Evolutionary conservation across 371 early-diverging fungal genomes (phyloP).

Genomic region (Mucor mucedo): DNA sequence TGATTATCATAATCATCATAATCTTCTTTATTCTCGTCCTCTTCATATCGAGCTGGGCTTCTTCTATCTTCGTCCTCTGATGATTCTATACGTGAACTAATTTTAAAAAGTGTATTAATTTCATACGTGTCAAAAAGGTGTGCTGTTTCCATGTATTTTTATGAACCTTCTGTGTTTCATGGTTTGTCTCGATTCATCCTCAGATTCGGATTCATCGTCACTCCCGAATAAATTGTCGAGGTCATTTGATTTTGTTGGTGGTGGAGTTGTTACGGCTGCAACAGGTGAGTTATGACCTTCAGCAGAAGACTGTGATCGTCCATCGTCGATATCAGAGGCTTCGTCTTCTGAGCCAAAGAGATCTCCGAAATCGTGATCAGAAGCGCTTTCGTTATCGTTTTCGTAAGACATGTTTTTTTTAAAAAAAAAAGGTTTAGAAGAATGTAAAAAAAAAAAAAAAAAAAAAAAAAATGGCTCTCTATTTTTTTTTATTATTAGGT

Average conservation of each 20-base stretch:
- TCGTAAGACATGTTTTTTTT: conserved; percentile 22
- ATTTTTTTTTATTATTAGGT: too few relatives aligned
- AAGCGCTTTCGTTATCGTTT: conserved; percentile 15
- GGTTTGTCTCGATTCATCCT: conserved; percentile 54
- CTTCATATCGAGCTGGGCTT: conserved; percentile 8
- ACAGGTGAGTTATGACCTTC: conserved; percentile 19
- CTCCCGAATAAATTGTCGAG: conserved; percentile 42
- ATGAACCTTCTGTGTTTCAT: conserved; percentile 63
- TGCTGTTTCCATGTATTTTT: background rate
- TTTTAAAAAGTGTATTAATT: background rate
- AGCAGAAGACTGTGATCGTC: conserved; percentile 34
- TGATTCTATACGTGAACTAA: background rate
- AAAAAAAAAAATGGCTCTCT: background rate
- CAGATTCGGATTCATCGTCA: conserved; percentile 39
- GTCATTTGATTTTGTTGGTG: conserved; percentile 10
- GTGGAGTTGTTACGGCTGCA: background rate
- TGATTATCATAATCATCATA: conserved; percentile 36
- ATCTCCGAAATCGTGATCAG: conserved; percentile 46
- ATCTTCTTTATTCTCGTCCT: conserved; percentile 21
- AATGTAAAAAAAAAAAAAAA: background rate
- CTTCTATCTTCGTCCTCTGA: conserved; percentile 30
- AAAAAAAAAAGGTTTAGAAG: background rate
- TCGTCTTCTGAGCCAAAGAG: conserved; percentile 59
- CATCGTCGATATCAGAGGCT: conserved; percentile 51
- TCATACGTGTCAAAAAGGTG: background rate